Evolutionary conservation across 345 rosid genomes (phyloP).

Genomic region (Sapria himalayana): DNA sequence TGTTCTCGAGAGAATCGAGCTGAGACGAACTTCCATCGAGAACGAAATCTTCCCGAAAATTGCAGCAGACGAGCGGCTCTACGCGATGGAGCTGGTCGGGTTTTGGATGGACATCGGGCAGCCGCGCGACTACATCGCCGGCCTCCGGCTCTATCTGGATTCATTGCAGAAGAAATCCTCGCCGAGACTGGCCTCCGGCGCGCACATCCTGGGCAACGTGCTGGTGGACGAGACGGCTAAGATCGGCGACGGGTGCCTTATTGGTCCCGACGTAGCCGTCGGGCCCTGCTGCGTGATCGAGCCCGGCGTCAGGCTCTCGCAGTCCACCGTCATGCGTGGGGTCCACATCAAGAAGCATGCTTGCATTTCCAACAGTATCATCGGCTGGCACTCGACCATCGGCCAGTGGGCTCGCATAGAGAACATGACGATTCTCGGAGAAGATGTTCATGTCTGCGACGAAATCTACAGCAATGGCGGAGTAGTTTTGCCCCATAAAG

Average conservation of each 20-base stretch:
- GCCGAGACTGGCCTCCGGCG: constrained; percentile 34
- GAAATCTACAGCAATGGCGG: constrained; percentile 97
- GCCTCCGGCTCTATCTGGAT: constrained; percentile 87
- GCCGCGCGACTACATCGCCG: constrained; percentile 86
- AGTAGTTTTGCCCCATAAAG: constrained; percentile 89
- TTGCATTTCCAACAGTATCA: constrained; percentile 79
- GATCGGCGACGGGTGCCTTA: constrained; percentile 89
- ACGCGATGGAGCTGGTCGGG: constrained; percentile 88
- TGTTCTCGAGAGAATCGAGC: constrained; percentile 70
- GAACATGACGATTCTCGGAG: constrained; percentile 95
- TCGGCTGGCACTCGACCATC: constrained; percentile 93
- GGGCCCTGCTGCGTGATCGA: constrained; percentile 91
- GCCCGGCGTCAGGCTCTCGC: constrained; percentile 86
- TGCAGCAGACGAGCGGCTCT: constrained; percentile 57
- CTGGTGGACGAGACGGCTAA: constrained; percentile 66
- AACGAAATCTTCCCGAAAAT: constrained; percentile 93
- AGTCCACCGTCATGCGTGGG: constrained; percentile 93
- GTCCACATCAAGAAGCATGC: constrained; percentile 90
- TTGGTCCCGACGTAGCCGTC: constrained; percentile 90
- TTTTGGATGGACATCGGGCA: constrained; percentile 99
- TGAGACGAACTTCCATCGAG: constrained; percentile 89
- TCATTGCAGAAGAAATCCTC: constrained; percentile 62
- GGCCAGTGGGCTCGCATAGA: constrained; percentile 96
- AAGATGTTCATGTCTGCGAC: constrained; percentile 86
- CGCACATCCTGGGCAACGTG: constrained; percentile 65